These are phyloP conservation scores for Neospora caninum DNA, from an alignment of 169 alveolate species.

Conservation along the genomic window DNA sequence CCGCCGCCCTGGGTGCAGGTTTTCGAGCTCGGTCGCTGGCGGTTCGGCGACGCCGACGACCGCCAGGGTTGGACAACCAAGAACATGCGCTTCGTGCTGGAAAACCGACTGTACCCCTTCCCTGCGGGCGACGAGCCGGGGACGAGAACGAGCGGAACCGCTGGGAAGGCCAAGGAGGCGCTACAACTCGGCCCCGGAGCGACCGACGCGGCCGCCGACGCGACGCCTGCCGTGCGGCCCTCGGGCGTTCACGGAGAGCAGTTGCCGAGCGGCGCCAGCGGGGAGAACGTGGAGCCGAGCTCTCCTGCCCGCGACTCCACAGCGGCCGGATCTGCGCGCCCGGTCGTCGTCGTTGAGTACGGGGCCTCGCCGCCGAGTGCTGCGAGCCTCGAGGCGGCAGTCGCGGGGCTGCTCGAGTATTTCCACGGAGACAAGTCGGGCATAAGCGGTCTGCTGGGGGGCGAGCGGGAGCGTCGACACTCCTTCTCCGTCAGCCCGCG, in stretches of 20 bases:
- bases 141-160: background rate
- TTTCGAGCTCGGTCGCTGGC: background rate
- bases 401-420: conserved; percentile 18
- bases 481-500: conserved; percentile 13
- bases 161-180: background rate
- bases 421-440: conserved; percentile 31
- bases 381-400: background rate
- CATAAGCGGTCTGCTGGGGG: background rate
- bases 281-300: too few relatives aligned
- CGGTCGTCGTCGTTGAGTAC: conserved; percentile 46
- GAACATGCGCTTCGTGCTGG: background rate
- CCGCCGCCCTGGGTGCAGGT: background rate
- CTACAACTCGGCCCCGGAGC: too few relatives aligned
- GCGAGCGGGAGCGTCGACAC: conserved; percentile 14
- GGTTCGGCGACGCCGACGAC: conserved; percentile 6
- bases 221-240: too few relatives aligned
- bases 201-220: too few relatives aligned
- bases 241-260: background rate
- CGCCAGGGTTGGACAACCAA: background rate
- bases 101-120: background rate
- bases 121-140: background rate
- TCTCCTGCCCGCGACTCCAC: too few relatives aligned
- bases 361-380: conserved; percentile 25
- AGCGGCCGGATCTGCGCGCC: background rate
- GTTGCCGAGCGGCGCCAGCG: background rate